Evolutionary conservation across 1,284 basidiomycete genomes (phyloP).

Genomic region (Marasmius fiardii): DNA sequence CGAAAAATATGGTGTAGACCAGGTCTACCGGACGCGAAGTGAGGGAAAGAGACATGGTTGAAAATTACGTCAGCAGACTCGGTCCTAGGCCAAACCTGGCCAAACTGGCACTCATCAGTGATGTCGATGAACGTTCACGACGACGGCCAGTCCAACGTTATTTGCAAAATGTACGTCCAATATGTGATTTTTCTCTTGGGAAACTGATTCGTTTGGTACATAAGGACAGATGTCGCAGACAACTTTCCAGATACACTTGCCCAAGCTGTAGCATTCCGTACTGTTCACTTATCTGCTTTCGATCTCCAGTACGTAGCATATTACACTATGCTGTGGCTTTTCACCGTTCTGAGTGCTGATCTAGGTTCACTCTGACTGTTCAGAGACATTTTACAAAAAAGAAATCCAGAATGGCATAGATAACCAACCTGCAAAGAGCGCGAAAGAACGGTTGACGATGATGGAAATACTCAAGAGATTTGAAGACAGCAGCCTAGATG

Average conservation of each 20-base stretch:
- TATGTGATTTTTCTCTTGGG: slow-evolving; percentile 23
- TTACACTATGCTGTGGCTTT: neutral
- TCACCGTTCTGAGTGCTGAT: neutral
- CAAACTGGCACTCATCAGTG: no score
- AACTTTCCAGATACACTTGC: slow-evolving; percentile 77
- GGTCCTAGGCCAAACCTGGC: no score
- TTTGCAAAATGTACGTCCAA: slow-evolving; percentile 22
- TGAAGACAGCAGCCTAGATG: slow-evolving; percentile 52
- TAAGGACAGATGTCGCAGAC: slow-evolving; percentile 60
- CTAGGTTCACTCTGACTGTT: slow-evolving; percentile 38
- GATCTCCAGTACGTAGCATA: slow-evolving; percentile 8
- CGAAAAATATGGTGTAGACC: slow-evolving; percentile 62
- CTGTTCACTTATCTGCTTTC: slow-evolving; percentile 77
- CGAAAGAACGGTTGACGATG: slow-evolving; percentile 58
- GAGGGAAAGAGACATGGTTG: slow-evolving; percentile 28
- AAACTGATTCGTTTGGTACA: no score
- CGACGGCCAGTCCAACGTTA: slow-evolving; percentile 8
- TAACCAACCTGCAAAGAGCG: slow-evolving; percentile 46
- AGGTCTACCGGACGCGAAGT: slow-evolving; percentile 57
- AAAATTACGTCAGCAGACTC: no score
- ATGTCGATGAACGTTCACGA: neutral
- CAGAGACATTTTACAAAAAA: slow-evolving; percentile 73
- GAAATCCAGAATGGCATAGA: slow-evolving; percentile 64
- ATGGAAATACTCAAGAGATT: slow-evolving; percentile 67
- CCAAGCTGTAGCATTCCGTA: slow-evolving; percentile 77